Evolutionary conservation across 164 flowering plant genomes (phyloP), one percentile per base, ranked within the genome.

Genomic region (Aristolochia fimbriata): DNA sequence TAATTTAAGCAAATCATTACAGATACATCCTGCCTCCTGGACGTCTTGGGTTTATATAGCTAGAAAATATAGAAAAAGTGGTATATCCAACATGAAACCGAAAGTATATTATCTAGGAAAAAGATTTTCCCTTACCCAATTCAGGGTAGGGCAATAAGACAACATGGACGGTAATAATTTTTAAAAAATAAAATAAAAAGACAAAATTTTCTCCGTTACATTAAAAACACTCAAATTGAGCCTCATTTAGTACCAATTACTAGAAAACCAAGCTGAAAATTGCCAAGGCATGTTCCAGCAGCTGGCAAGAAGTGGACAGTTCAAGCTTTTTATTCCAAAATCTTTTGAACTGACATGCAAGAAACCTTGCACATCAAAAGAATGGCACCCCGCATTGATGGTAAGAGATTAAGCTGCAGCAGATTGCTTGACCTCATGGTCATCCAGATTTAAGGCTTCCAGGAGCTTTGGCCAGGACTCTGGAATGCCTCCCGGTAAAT

Each of bases 401-500:
- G 6, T 20, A 1, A 59, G 23, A 47, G 30, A 31, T 60, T 37
- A 62, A 15, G 84, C 88, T 15, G 86, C 87, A 23, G 83, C 71
- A 60, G 65, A 78, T 65, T 85, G 78, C 55, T 78, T 72, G 10
- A 83, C 87, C 47, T 59, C 51, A 30, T 68, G 77, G 51, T 86
- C 85, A 31, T 82, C 85, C 31, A 88, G 88, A 68, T 86, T 80
- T 61, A 91, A 77, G 48, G 85, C 95, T 63, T 71, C 78, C 64
- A 91, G 78, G 59, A 91, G 72, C 79, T 85, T 88, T 19, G 91
- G 94, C 96, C 96, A 88, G 25, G 96, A 85, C 74, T 86, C 91
- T 1, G 95, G 96, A 65, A 91, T 91, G 57, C 96, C 96, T 69
- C 98, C 96, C 0, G 96, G 98, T 21, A 91, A 83, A 62, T 85